Base-by-base conservation (phyloP, 129 eudicot species). In the Flaveria robusta region DNA sequence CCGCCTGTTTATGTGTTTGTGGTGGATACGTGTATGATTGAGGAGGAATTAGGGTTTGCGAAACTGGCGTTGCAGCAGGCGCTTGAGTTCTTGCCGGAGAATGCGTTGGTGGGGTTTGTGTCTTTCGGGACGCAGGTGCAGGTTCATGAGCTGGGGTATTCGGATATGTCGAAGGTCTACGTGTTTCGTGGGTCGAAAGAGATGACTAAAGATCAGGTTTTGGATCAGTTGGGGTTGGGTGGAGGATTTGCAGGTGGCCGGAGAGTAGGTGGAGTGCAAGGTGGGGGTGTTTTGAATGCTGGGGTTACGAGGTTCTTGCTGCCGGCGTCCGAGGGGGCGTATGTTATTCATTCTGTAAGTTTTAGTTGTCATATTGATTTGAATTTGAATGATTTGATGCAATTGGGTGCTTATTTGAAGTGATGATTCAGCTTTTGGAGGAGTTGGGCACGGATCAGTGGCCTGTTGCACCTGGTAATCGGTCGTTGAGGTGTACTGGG, bases 301-400 rank as follows among this genome's bases (percentile, higher is more conserved):
- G 97, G 96, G 45, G 72, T 91, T 55, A 62, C 85, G 12, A 78
- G 97, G 77, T 94, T 94, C 62, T 80, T 94, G 74, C 74, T 94
- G 82, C 97, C 97, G 5, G 97, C 98, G 34, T 91, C 98, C 4
- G 97, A 94, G 50, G 93, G 97, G 51, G 97, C 93, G 56, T 94
- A 84, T 76, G 77, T 90, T 20, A 90, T 94, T 37, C 79, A 82
- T 84, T 79, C 96, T 87, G 98, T 94, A 67, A 50, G 83, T 69
- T 73, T 19, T 7, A n/a, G 8, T 82, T 24, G 15, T 55, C n/a
- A 16, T 14, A 15, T 82, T 59, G 18, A 23, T 46, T 45, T 65
- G 19, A 13, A 55, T 68, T 46, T 31, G 39, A 55, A 14, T 37
- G 12, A 39, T 45, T 74, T 55, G 59, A 77, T 45, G 63, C 10